Evolutionary conservation across 805 yeast genomes (phyloP).

Genomic region (Zygoascus biomembranicola): DNA sequence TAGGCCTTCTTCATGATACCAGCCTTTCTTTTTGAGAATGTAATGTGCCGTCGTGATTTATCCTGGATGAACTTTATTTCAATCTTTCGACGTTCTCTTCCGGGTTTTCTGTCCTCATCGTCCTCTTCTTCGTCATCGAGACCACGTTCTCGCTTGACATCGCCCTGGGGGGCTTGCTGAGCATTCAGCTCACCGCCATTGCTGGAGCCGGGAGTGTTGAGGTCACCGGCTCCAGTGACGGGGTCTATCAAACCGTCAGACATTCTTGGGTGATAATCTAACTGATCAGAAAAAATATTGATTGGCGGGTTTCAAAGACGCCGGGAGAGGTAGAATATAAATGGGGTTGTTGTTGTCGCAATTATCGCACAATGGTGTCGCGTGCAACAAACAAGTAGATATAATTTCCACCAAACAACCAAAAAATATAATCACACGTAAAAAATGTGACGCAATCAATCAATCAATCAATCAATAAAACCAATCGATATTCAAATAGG

Average conservation of each 20-base stretch:
- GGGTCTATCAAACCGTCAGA: constrained; percentile 7
- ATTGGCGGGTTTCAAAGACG: too few species aligned
- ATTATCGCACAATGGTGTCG: too few species aligned
- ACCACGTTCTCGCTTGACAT: constrained; percentile 15
- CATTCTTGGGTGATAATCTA: not conserved
- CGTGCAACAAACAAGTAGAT: too few species aligned
- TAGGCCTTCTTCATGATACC: constrained; percentile 99
- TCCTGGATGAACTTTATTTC: constrained; percentile 97
- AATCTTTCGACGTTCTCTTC: constrained; percentile 73
- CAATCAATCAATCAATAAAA: too few species aligned
- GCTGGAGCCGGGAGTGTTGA: not conserved
- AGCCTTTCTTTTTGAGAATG: constrained; percentile 95
- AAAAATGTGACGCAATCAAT: too few species aligned
- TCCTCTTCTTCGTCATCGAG: constrained; percentile 38
- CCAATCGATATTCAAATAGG: too few species aligned
- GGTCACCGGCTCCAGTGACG: constrained; percentile 1
- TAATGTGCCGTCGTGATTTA: constrained; percentile 94
- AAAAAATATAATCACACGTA: too few species aligned
- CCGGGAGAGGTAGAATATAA: too few species aligned
- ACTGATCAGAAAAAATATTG: too few species aligned
- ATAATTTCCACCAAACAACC: too few species aligned
- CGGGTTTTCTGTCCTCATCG: constrained; percentile 35
- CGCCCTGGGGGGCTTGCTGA: not conserved
- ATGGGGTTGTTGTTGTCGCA: too few species aligned
- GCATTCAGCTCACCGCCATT: constrained; percentile 1